A percentile compares a stretch with the other conserved stretches of the same genome.
Conservation (phyloP, 176 grass and related monocot species). For the Tillandsia leiboldiana region DNA sequence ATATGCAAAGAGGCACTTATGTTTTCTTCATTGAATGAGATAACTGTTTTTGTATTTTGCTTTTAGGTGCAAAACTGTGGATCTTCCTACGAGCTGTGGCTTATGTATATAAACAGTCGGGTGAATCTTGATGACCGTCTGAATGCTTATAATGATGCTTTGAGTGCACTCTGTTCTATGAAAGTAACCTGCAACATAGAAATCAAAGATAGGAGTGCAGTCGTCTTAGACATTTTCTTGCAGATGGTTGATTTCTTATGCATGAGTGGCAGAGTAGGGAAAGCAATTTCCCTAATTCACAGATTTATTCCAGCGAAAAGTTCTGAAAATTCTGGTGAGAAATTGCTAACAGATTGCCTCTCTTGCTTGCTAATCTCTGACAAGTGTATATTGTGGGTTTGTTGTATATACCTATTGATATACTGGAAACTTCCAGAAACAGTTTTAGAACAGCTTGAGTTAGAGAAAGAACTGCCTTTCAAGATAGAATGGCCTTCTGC, state of each 20-base stretch:
- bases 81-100: slow-evolving; percentile 92
- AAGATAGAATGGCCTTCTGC: slow-evolving; percentile 53
- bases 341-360: slow-evolving; percentile 49
- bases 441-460: slow-evolving; percentile 52
- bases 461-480: slow-evolving; percentile 45
- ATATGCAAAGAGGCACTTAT: background rate
- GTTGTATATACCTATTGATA: slow-evolving; percentile 59
- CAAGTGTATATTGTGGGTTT: slow-evolving; percentile 91
- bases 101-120: slow-evolving; percentile 98
- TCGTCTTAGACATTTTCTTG: slow-evolving; percentile 83
- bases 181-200: slow-evolving; percentile 40
- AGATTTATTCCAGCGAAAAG: slow-evolving; percentile 32
- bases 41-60: slow-evolving; percentile 12
- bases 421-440: slow-evolving; percentile 81
- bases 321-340: slow-evolving; percentile 53
- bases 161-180: slow-evolving; percentile 64
- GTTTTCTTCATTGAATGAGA: background rate
- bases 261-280: slow-evolving; percentile 66
- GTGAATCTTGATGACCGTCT: slow-evolving; percentile 69
- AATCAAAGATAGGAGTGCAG: slow-evolving; percentile 65
- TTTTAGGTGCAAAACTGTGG: slow-evolving; percentile 90
- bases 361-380: slow-evolving; percentile 54
- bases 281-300: slow-evolving; percentile 57
- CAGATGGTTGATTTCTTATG: slow-evolving; percentile 88
- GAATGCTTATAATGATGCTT: slow-evolving; percentile 71